Evolutionary conservation across 2,329 filamentous ascomycete species (phyloP).

Genomic region (Phoma herbarum): DNA sequence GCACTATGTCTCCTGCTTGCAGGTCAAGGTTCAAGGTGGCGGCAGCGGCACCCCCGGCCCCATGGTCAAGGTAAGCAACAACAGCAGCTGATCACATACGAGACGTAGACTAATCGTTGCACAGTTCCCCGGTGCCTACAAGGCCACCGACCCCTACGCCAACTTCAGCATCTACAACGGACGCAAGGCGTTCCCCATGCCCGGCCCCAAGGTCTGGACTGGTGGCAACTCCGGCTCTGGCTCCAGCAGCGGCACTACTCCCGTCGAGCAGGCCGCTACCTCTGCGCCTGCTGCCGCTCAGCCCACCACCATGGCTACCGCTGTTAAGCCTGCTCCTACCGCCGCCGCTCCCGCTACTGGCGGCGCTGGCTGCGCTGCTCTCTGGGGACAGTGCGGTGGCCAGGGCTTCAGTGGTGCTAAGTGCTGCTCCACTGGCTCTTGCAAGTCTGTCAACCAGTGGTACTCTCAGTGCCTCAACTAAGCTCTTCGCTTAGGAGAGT

Average conservation of each 20-base stretch:
- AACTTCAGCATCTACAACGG: slow-evolving; percentile 41
- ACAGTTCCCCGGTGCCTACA: slow-evolving; percentile 50
- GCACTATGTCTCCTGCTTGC: slow-evolving; percentile 55
- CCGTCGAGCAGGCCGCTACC: slow-evolving; percentile 21
- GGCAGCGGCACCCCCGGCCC: slow-evolving; percentile 47
- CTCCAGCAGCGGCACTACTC: slow-evolving; percentile 10
- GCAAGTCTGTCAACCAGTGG: slow-evolving; percentile 29
- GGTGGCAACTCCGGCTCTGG: slow-evolving; percentile 16
- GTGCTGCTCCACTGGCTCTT: slow-evolving; percentile 28
- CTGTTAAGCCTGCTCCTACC: neutral
- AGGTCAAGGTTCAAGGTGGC: slow-evolving; percentile 53
- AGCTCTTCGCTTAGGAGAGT: neutral
- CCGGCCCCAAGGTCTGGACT: slow-evolving; percentile 28
- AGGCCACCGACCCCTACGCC: slow-evolving; percentile 33
- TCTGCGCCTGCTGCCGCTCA: slow-evolving; percentile 8
- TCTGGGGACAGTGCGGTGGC: slow-evolving; percentile 30
- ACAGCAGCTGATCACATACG: neutral
- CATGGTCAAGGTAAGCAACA: slow-evolving; percentile 35
- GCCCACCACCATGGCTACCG: slow-evolving; percentile 7
- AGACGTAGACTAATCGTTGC: neutral
- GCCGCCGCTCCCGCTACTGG: neutral
- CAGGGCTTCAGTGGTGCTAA: slow-evolving; percentile 25
- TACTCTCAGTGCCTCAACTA: slow-evolving; percentile 30
- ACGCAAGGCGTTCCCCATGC: slow-evolving; percentile 30
- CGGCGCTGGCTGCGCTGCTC: slow-evolving; percentile 18